Conservation (phyloP, 495 filamentous ascomycete genomes). For the Penicillium longicatenatum region DNA sequence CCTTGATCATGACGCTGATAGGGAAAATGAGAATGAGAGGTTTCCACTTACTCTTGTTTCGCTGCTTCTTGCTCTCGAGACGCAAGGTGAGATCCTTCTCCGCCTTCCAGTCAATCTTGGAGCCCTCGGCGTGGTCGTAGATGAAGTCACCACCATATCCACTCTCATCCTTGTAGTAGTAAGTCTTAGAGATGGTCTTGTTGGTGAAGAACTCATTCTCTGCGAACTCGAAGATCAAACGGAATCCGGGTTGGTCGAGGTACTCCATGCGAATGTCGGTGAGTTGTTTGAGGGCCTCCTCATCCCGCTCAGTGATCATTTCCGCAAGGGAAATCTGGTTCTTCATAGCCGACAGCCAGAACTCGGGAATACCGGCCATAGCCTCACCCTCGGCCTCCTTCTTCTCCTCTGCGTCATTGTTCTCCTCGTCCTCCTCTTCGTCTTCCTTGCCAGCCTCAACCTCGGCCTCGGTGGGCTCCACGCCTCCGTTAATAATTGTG, state of each 20-base stretch:
- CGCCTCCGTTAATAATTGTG: conserved; percentile 84
- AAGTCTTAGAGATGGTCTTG: conserved; percentile 96
- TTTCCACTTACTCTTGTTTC: conserved; percentile 87
- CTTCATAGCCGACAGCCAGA: conserved; percentile 99
- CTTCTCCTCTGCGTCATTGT: conserved; percentile 46
- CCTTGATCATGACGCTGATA: neutral
- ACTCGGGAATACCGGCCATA: conserved; percentile 86
- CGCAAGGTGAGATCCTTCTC: conserved; percentile 91
- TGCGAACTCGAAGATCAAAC: conserved; percentile 93
- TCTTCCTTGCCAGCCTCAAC: conserved; percentile 83
- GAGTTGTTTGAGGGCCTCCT: conserved; percentile 87
- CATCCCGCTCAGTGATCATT: conserved; percentile 97
- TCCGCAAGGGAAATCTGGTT: conserved; percentile 95
- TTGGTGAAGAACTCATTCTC: conserved; percentile 97
- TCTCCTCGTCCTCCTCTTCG: conserved; percentile 64
- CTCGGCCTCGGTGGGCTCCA: conserved; percentile 84
- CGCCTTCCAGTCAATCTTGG: conserved; percentile 96
- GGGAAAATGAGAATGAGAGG: neutral
- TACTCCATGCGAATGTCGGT: conserved; percentile 98
- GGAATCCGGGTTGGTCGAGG: conserved; percentile 96
- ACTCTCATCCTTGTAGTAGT: conserved; percentile 98
- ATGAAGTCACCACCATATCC: conserved; percentile 99
- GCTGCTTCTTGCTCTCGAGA: conserved; percentile 97
- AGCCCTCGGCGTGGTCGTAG: conserved; percentile 97
- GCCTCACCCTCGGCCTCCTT: conserved; percentile 52